Evolutionary conservation across 306 rosid species (phyloP), one percentile per base, ranked within the genome.

Genomic region (Fagus sylvatica): DNA sequence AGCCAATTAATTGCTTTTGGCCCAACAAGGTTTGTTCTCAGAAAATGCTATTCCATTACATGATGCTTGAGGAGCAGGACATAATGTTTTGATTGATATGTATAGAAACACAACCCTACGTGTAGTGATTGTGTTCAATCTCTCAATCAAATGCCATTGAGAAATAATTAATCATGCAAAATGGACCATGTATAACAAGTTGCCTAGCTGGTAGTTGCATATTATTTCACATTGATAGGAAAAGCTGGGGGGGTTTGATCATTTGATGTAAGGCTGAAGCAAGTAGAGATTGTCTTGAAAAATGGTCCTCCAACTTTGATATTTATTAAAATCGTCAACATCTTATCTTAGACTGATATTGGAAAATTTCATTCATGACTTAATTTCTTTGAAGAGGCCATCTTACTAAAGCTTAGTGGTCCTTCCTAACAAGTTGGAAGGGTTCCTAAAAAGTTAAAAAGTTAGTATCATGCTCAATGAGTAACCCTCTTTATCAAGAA

Each of bases 341-440:
- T 49, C 66, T 36, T 22, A 17, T 49, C 66, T 43, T 39, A 33
- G 17, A 69, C 54, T 42, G 19, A 62, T 73, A 59, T 73, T 62
- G 37, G 78, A 79, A 69, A 73, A 64, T 53, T 72, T 71, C 41
- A 55, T 55, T 32, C 53, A 53, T 28, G n/a, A 34, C 46, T 66
- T 28, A 77, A 71, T 59, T 74, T 80, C 71, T 55, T 59, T 13
- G 61, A 72, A 67, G 71, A 41, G 7, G 42, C 59, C 68, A 13
- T 67, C 28, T 68, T 61, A 13, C 66, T 59, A 60, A 1, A 55
- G 67, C 80, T 8, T 51, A 59, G 86, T 82, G 86, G 90, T 84
- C 90, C 81, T 76, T 74, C 78, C 78, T 1, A 60, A 32, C 69
- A 42, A 78, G 53, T 62, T 60, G 69, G 69, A 53, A 53, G 56